phyloP scores from a whole-genome alignment of 768 basidiomycete genomes.

The Termitomyces heimii region DNA sequence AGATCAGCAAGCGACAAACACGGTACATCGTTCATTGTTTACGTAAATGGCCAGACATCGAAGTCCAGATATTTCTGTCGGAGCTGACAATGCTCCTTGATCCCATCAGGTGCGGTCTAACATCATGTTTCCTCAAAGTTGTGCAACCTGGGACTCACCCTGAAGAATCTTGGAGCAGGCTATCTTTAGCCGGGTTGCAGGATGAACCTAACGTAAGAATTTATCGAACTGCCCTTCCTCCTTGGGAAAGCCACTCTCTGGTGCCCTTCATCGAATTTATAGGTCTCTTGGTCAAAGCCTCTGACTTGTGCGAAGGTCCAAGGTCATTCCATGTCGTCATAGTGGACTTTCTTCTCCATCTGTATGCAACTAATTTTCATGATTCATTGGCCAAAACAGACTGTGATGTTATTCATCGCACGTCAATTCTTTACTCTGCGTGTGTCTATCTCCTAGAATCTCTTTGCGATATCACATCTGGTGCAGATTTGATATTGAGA shows the following conservation, averaged over 20 bases:
- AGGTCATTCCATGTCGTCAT: not conserved
- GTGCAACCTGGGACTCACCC: not conserved
- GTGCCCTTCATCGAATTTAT: slow-evolving; percentile 5
- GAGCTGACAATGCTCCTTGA: not conserved
- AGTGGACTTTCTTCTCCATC: slow-evolving; percentile 6
- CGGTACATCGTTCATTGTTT: not conserved
- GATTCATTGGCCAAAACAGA: slow-evolving; percentile 6
- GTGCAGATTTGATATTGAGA: not conserved
- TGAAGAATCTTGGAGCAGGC: not conserved
- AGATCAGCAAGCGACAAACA: not conserved
- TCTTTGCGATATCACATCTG: not conserved
- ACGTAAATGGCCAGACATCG: not conserved
- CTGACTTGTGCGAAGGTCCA: not conserved
- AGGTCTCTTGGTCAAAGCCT: not conserved
- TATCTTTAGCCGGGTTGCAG: not conserved
- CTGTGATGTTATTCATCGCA: not conserved
- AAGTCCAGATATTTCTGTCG: not conserved
- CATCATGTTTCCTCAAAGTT: not conserved
- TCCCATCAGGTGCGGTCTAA: not conserved
- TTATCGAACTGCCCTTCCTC: not conserved
- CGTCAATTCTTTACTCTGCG: not conserved
- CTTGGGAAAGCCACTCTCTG: slow-evolving; percentile 8
- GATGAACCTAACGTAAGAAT: slow-evolving; percentile 1
- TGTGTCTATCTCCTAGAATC: not conserved
- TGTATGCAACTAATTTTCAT: slow-evolving; percentile 6